Evolutionary conservation across 164 flowering plant genomes (phyloP), one percentile per base, ranked within the genome.

Genomic region (Aristolochia fimbriata): DNA sequence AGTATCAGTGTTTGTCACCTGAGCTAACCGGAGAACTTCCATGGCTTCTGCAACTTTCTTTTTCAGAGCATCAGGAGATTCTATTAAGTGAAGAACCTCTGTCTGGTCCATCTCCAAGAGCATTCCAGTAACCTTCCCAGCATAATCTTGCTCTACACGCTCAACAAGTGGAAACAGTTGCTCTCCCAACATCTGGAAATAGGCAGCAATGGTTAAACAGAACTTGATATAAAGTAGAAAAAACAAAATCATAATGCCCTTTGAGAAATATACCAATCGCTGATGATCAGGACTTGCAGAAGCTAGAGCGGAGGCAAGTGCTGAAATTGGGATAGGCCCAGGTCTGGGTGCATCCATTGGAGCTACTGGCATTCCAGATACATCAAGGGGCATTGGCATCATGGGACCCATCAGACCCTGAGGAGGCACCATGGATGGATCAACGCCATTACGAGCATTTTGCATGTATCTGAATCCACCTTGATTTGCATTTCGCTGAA

Each of bases 51-150:
- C 74, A 51, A 84, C 88, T 71, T 84, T 87, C 67, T 65, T 72
- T 76, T 80, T 84, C 55, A 87, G 69, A 52, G 80, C 87, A 67
- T 87, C 90, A 0, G 95, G 90, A 19, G 85, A 75, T 61, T 87
- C 91, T 4, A 87, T 75, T 22, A 83, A 83, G 66, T 87, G 87
- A 9, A 87, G 82, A n/a, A 87, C 87, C 73, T 83, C 87, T 16
- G 81, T 70, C 59, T 83, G 85, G 62, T 84, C 90, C 95, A 84
- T 87, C 78, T 87, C 95, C 59, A 84, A 70, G 52, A 83, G 60
- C 95, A 84, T 83, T 4, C 88, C 88, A 12, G 91, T 87, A 45
- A 87, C 83, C 76, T 84, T 87, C 15, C 77, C 76, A 0, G 75
- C 82, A 67, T 67, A 43, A 0, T 77, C 77, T 2, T 57, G 86